phyloP scores from a whole-genome alignment of 2,329 filamentous ascomycete genomes.

The Penicillium sp. region DNA sequence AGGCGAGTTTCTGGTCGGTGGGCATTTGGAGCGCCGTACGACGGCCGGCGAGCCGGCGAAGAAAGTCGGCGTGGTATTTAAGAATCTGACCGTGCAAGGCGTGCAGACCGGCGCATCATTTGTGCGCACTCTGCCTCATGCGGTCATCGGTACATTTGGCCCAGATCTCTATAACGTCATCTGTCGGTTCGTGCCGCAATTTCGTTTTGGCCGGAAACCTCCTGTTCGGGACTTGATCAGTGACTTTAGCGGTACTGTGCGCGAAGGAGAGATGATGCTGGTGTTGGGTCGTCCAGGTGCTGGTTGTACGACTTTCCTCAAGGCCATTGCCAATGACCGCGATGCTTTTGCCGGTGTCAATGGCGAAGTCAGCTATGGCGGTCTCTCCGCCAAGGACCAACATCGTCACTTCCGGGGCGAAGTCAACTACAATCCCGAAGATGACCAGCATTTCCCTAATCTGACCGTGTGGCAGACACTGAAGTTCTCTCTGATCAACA shows the following conservation, averaged over 20 bases:
- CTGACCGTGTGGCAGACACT: conserved; percentile 74
- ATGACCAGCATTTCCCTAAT: conserved; percentile 67
- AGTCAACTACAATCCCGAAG: conserved; percentile 72
- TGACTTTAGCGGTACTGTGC: conserved; percentile 62
- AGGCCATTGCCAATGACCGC: conserved; percentile 66
- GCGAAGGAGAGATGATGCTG: conserved; percentile 66
- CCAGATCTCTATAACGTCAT: conserved; percentile 68
- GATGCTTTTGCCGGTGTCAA: conserved; percentile 59
- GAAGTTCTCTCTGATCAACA: conserved; percentile 67
- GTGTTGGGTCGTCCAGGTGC: conserved; percentile 67
- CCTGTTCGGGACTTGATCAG: conserved; percentile 55
- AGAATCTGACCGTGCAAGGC: conserved; percentile 68
- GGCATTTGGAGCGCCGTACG: conserved; percentile 67
- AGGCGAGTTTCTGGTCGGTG: conserved; percentile 64
- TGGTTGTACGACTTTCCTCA: conserved; percentile 72
- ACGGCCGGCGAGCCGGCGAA: conserved; percentile 61
- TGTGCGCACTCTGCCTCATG: conserved; percentile 66
- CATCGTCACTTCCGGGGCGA: conserved; percentile 65
- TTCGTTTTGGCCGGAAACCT: conserved; percentile 46
- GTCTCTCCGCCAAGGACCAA: conserved; percentile 62
- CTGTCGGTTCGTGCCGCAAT: conserved; percentile 48
- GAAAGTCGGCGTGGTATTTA: conserved; percentile 71
- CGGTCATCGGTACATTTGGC: conserved; percentile 71
- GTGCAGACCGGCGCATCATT: conserved; percentile 61
- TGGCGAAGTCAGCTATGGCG: conserved; percentile 67